Conservation (phyloP, 1,139 yeast genomes). For the Suhomyces bolitotheri region DNA sequence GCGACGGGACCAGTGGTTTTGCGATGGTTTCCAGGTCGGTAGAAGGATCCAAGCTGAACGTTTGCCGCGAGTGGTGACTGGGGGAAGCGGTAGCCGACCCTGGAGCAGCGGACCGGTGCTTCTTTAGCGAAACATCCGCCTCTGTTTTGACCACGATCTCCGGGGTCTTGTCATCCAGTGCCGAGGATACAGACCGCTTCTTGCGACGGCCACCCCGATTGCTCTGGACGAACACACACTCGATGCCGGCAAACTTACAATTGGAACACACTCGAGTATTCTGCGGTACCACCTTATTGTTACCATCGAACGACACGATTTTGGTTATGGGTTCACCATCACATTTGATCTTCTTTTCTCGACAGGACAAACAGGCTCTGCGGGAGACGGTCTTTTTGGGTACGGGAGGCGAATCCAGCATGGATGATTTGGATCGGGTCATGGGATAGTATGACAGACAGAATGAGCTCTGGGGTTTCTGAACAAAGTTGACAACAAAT, state of each 20-base stretch:
- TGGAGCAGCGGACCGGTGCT: neutral
- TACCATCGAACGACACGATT: constrained; percentile 19
- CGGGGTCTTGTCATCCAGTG: constrained; percentile 2
- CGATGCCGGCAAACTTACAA: constrained; percentile 48
- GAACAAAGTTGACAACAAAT: too few relatives aligned
- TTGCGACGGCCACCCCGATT: constrained; percentile 60
- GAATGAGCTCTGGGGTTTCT: too few relatives aligned
- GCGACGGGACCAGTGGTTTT: constrained; percentile 8
- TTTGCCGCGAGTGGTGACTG: too few relatives aligned
- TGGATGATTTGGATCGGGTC: constrained; percentile 2
- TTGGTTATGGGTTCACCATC: constrained; percentile 52
- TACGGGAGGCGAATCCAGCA: constrained; percentile 5
- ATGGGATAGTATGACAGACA: too few relatives aligned
- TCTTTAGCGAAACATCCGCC: neutral
- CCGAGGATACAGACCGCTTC: constrained; percentile 20
- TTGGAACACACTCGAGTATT: constrained; percentile 45
- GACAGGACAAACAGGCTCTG: constrained; percentile 60
- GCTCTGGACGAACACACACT: constrained; percentile 59
- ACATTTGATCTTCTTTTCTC: constrained; percentile 64
- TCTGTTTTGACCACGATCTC: constrained; percentile 1
- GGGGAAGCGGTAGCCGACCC: too few relatives aligned
- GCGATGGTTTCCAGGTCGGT: neutral
- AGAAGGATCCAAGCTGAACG: neutral
- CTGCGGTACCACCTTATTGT: constrained; percentile 16
- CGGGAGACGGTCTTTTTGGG: constrained; percentile 46